Percentiles rank a stretch among this genome's conserved stretches.
Conservation (phyloP, 345 rosid species). For the Trapa bicornis region DNA sequence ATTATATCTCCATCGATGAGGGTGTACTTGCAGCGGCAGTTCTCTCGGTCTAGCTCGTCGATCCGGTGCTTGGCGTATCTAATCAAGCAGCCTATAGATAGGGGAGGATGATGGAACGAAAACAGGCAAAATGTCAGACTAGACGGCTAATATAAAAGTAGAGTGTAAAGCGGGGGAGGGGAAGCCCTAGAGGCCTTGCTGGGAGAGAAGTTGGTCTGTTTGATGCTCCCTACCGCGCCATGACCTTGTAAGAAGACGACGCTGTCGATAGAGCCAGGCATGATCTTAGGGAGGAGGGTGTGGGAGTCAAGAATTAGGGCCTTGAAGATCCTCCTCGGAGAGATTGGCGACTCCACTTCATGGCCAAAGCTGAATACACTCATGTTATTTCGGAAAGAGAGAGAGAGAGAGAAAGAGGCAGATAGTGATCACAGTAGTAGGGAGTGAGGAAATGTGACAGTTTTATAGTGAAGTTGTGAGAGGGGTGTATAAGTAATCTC, state of each 20-base stretch:
- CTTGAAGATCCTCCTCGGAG: conserved; percentile 13
- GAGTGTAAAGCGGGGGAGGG: no score
- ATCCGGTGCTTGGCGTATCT: conserved; percentile 9
- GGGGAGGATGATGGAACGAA: no score
- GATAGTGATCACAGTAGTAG: conserved; percentile 5
- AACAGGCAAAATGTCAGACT: no score
- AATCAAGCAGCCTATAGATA: not conserved
- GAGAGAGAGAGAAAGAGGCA: conserved; percentile 6
- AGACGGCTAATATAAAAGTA: no score
- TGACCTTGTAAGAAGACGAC: conserved; percentile 6
- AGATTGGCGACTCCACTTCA: conserved; percentile 9
- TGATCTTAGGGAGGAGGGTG: conserved; percentile 9
- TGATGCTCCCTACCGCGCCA: conserved; percentile 10
- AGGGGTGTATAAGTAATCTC: no score
- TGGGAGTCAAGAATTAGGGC: conserved; percentile 13
- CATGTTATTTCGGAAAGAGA: conserved; percentile 1
- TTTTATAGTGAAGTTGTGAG: no score
- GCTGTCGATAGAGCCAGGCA: conserved; percentile 8
- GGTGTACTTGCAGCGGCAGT: conserved; percentile 9
- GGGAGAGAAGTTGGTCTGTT: conserved; percentile 5
- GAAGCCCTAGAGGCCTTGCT: not conserved
- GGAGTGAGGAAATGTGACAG: no score
- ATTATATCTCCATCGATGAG: conserved; percentile 9
- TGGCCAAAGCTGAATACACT: conserved; percentile 11
- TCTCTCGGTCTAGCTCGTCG: conserved; percentile 6